Evolutionary conservation across 2,329 filamentous ascomycete genomes (phyloP), one percentile per base, ranked within the genome.

Genomic region (Xylaria sp.): DNA sequence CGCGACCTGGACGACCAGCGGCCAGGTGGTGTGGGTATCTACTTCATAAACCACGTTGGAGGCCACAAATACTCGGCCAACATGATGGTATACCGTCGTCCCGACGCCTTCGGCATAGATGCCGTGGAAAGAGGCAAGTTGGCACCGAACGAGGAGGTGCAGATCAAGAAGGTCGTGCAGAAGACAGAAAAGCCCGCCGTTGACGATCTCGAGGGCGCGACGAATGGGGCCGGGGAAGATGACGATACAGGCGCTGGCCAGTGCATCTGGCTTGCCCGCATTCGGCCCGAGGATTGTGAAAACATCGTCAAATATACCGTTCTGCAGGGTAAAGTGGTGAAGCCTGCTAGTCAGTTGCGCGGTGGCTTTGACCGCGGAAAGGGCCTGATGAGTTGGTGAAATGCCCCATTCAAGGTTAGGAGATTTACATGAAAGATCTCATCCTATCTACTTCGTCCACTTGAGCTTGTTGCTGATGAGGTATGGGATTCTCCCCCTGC

Each of bases 21-120:
- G 66, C 93, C 94, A 0, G 95, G 95, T 12, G 96, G 96, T 13
- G 95, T 98, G 5, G 95, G 93, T 0, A 93, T 99, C 72, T 97
- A 97, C 82, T 98, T 98, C 78, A 97, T 98, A 77, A 95, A 90
- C 73, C 96, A 99, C 78, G 94, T 98, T 2, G 96, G 96, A 32
- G 96, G 96, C 0, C 96, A 99, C 84, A 98, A 98, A 83, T 98
- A 97, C 82, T 90, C 91, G 55, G 96, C 96, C 32, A 99, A 99
- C 76, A 89, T 98, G 74, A 92, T 99, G 84, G 85, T 99, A 1
- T 98, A 99, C 80, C 88, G 96, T 10, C 86, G 87, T 63, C 84
- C 83, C 6, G 84, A 89, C 74, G 84, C 87, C 0, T 89, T 88
- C 75, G 87, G 86, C 0, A 74, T 87, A 50, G 87, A 88, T 65